Base-by-base conservation (phyloP, 805 yeast genomes). In the Wickerhamiella occidentalis region DNA sequence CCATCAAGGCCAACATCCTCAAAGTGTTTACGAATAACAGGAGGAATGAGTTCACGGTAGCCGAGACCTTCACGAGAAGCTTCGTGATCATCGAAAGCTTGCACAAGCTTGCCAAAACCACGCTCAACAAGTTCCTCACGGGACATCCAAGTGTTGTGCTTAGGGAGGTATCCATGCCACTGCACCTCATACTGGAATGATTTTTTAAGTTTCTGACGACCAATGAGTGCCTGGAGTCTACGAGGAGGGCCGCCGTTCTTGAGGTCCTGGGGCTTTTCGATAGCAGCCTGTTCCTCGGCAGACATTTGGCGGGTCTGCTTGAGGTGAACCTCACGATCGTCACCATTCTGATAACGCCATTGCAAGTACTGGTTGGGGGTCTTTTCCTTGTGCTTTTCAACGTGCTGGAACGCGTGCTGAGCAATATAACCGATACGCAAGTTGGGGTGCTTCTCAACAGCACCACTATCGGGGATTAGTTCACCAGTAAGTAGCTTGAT, bases 31-130 rank as follows among this genome's bases (percentile, higher is more conserved):
- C 97, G 79, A 57, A 90, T 90, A 18, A 87, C 96, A 49, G 83
- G 76, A 47, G 97, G 97, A 26, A 79, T 76, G 62, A 90, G 75
- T 58, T 94, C 92, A 74, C 98, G 83, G 78, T 90, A 90, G 63
- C 96, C 97, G 56, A 90, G 76, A 79, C 98, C 98, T 70, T 94
- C 96, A 72, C 97, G 87, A 43, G 95, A 86, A 56, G 98, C 95
- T 74, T 92, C 98, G 70, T 88, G 95, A 75, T 92, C 96, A 72
- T 90, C 98, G 59, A 92, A 94, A 67, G 84, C 90, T 69, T 90
- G 95, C 55, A 90, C 94, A 63, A 92, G 71, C 73, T 86, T 87
- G 54, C 78, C 82, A 63, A 87, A 87, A 52, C 97, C 94, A 63
- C 84, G 78, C 67, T 80, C 90, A 38, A 85, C 61, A 55, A 90